These are phyloP conservation scores for Pestalotiopsis sp. DNA, from an alignment of 2,329 filamentous ascomycete genomes.

Conservation along the genomic window DNA sequence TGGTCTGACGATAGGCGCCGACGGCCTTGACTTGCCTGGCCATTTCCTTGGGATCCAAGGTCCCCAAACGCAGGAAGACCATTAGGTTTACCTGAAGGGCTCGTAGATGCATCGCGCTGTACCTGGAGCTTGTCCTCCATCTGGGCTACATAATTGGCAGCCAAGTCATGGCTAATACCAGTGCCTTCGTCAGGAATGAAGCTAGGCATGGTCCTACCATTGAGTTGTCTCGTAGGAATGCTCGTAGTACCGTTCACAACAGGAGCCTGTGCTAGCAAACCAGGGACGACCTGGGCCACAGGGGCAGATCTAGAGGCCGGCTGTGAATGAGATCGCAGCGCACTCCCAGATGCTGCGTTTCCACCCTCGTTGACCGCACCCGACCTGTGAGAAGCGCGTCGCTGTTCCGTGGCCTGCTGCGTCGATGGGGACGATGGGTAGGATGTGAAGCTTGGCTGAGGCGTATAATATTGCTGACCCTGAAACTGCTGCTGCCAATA, in stretches of 20 bases:
- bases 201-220: slow-evolving; percentile 55
- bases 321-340: slow-evolving; percentile 69
- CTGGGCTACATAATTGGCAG: slow-evolving; percentile 46
- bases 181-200: slow-evolving; percentile 57
- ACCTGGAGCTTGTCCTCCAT: slow-evolving; percentile 49
- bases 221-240: slow-evolving; percentile 43
- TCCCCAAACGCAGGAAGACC: slow-evolving; percentile 51
- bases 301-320: slow-evolving; percentile 54
- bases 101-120: slow-evolving; percentile 33
- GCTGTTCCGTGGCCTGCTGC: slow-evolving; percentile 52
- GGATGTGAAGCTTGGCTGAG: slow-evolving; percentile 48
- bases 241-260: slow-evolving; percentile 38
- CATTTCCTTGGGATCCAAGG: slow-evolving; percentile 37
- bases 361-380: slow-evolving; percentile 51
- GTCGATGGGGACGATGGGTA: slow-evolving; percentile 60
- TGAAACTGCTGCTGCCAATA: slow-evolving; percentile 46
- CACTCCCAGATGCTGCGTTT: slow-evolving; percentile 50
- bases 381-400: slow-evolving; percentile 60
- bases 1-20: slow-evolving; percentile 57
- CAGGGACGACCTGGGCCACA: slow-evolving; percentile 33
- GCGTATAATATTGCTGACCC: slow-evolving; percentile 47
- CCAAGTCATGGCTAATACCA: slow-evolving; percentile 48
- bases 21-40: slow-evolving; percentile 34
- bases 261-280: slow-evolving; percentile 33
- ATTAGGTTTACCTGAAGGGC: slow-evolving; percentile 27